phyloP scores from a whole-genome alignment of 2,329 filamentous ascomycete species.

The Ustilaginoidea virens region DNA sequence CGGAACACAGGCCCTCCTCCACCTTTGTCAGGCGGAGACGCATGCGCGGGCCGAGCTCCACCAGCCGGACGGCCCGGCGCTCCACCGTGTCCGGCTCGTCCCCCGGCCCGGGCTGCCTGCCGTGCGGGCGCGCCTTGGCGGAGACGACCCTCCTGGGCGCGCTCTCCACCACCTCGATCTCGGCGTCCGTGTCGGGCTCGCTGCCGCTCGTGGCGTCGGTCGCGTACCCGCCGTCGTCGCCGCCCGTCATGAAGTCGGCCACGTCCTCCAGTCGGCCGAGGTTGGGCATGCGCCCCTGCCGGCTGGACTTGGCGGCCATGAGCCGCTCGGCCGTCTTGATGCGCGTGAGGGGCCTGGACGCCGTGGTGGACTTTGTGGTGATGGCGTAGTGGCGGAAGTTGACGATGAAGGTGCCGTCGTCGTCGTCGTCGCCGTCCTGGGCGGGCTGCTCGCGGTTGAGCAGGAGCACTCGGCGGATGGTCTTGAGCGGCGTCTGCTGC shows the following conservation, averaged over 20 bases:
- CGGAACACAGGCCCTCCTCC: conserved; percentile 80
- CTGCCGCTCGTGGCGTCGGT: conserved; percentile 76
- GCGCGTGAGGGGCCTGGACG: conserved; percentile 70
- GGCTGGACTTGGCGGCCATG: conserved; percentile 40
- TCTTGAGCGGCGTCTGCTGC: conserved; percentile 72
- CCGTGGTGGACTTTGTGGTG: conserved; percentile 69
- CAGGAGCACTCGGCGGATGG: conserved; percentile 83
- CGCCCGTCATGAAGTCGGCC: conserved; percentile 83
- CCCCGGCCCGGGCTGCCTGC: conserved; percentile 29
- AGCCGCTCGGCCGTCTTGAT: conserved; percentile 78
- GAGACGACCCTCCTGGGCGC: conserved; percentile 46
- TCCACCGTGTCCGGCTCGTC: conserved; percentile 43
- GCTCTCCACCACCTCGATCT: conserved; percentile 69
- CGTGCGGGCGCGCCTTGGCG: conserved; percentile 29
- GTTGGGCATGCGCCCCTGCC: conserved; percentile 65
- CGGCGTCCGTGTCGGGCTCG: conserved; percentile 85
- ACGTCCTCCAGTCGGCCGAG: conserved; percentile 85
- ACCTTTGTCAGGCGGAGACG: conserved; percentile 83
- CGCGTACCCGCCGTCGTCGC: conserved; percentile 65
- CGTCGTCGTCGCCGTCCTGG: too few species aligned
- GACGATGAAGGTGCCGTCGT: conserved; percentile 61
- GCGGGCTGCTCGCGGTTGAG: conserved; percentile 61
- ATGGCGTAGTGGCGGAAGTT: conserved; percentile 93
- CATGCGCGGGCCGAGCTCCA: conserved; percentile 86
- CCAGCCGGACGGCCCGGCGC: conserved; percentile 76